phyloP scores from a whole-genome alignment of 78 protist species.

The Creolimax fragrantissima region DNA sequence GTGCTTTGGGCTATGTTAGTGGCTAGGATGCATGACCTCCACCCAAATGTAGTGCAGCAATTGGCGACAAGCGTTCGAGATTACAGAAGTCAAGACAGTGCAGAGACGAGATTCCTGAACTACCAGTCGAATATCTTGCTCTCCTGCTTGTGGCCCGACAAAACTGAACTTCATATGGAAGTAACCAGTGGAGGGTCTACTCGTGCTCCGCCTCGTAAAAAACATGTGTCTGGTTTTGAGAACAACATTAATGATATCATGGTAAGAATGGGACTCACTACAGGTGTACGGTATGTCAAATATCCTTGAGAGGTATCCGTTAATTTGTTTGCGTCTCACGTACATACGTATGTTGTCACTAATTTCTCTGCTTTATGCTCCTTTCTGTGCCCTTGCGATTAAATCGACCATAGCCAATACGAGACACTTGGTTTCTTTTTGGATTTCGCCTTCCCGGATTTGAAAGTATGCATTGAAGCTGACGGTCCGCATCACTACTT shows the following conservation, averaged over 20 bases:
- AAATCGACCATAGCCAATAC: too few relatives aligned
- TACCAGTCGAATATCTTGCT: neutral
- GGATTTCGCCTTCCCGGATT: neutral
- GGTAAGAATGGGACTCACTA: neutral
- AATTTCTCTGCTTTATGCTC: too few relatives aligned
- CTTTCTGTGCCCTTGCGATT: too few relatives aligned
- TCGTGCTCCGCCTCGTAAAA: neutral
- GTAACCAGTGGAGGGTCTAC: neutral
- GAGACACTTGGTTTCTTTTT: neutral
- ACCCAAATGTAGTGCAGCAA: neutral
- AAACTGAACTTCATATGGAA: neutral
- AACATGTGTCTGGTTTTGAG: neutral
- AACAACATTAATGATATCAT: neutral
- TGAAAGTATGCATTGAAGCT: neutral
- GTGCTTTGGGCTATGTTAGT: neutral
- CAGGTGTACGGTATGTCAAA: neutral
- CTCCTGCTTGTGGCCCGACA: neutral
- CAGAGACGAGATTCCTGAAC: neutral
- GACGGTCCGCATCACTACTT: neutral
- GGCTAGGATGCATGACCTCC: neutral
- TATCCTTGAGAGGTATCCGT: too few relatives aligned
- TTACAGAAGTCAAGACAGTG: neutral
- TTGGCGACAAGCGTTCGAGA: neutral
- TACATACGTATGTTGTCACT: too few relatives aligned
- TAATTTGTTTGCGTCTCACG: too few relatives aligned